These are phyloP conservation scores for Pisolithus marmoratus DNA, from an alignment of 768 basidiomycete species.

Conservation along the genomic window DNA sequence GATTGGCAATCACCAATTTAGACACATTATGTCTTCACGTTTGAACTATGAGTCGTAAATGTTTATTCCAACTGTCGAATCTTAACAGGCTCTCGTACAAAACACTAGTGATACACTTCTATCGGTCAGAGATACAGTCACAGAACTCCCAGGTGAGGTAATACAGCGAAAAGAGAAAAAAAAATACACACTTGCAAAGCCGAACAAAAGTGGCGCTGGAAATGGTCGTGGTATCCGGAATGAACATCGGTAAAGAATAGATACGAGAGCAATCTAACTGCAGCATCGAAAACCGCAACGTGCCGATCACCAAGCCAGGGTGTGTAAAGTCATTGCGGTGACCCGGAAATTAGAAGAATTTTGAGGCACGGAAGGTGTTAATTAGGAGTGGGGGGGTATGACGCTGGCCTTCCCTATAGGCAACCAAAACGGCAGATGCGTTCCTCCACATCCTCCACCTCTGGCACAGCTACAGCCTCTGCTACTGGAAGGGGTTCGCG, in stretches of 20 bases:
- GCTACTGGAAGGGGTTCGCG: constrained; percentile 9
- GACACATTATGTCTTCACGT: too few species aligned
- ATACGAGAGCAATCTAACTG: not conserved
- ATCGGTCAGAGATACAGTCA: constrained; percentile 16
- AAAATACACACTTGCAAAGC: not conserved
- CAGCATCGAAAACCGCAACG: not conserved
- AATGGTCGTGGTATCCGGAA: constrained; percentile 4
- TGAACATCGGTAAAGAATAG: constrained; percentile 1
- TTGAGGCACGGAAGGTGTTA: not conserved
- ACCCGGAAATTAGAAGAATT: not conserved
- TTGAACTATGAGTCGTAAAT: too few species aligned
- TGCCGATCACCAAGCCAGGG: not conserved
- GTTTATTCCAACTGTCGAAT: too few species aligned
- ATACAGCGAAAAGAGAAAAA: not conserved
- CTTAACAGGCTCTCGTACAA: too few species aligned
- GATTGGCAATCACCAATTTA: too few species aligned
- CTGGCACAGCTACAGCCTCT: constrained; percentile 7
- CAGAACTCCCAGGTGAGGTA: not conserved
- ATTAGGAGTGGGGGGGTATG: not conserved
- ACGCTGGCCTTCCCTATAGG: not conserved
- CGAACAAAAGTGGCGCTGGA: not conserved
- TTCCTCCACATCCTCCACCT: constrained; percentile 10
- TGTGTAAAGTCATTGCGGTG: not conserved
- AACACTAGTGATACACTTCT: constrained; percentile 23
- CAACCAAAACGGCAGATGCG: constrained; percentile 14